Percentiles rank a stretch among this genome's conserved stretches.
Conservation (phyloP, 1,284 basidiomycete species). For the Schizophyllum commune region DNA sequence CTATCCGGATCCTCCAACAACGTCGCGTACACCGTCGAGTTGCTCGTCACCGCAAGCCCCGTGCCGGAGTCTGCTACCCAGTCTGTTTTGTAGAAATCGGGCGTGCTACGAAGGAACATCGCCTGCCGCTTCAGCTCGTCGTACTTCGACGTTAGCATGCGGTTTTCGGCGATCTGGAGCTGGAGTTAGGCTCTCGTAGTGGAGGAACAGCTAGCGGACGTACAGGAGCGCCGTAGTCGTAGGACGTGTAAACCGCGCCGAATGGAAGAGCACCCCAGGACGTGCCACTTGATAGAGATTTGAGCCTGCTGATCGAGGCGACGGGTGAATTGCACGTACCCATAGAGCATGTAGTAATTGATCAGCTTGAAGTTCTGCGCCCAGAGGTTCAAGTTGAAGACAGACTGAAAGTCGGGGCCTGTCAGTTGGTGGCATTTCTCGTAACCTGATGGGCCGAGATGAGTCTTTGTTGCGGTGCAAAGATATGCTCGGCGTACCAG, state of each 20-base stretch:
- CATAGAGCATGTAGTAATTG: constrained; percentile 75
- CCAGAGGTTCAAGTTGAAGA: constrained; percentile 70
- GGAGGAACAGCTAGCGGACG: constrained; percentile 1
- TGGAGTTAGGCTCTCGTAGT: constrained; percentile 1
- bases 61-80: constrained; percentile 57
- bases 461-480: background rate
- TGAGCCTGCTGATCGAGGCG: background rate
- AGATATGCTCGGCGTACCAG: constrained; percentile 28
- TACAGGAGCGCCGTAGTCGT: constrained; percentile 57
- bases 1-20: constrained; percentile 63
- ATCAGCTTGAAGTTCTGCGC: constrained; percentile 71
- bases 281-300: constrained; percentile 46
- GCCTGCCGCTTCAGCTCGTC: constrained; percentile 70
- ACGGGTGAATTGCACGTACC: constrained; percentile 29
- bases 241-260: constrained; percentile 47
- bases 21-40: constrained; percentile 49
- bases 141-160: constrained; percentile 61
- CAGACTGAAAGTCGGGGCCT: constrained; percentile 59
- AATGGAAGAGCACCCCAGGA: constrained; percentile 74
- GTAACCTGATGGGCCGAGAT: constrained; percentile 26
- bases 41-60: constrained; percentile 40
- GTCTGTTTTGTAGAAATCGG: constrained; percentile 70
- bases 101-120: constrained; percentile 67
- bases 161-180: constrained; percentile 50
- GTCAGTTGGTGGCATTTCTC: constrained; percentile 41